A percentile compares a stretch with the other conserved stretches of the same genome.
Evolutionary conservation across 2,329 filamentous ascomycete genomes (phyloP).

Genomic region (Cercospora sesami): DNA sequence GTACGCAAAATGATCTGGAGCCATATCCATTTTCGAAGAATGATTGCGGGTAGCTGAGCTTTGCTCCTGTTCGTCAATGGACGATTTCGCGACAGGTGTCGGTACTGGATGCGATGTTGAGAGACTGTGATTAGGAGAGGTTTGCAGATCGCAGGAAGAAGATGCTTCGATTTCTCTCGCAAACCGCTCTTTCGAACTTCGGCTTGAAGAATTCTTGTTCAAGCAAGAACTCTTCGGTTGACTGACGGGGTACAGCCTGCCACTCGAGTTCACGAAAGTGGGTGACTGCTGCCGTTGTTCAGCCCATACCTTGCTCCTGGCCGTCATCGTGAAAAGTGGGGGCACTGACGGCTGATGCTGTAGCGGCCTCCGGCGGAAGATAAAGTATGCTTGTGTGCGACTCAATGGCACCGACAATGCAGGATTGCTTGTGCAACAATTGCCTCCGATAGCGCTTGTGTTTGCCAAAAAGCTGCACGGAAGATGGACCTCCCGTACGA

Average conservation of each 20-base stretch:
- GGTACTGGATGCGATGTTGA: neutral
- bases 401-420: conserved; percentile 14
- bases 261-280: conserved; percentile 9
- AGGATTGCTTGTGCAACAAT: conserved; percentile 11
- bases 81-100: neutral
- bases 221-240: neutral
- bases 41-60: neutral
- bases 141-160: neutral
- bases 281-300: neutral
- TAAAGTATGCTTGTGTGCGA: conserved; percentile 7
- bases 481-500: neutral
- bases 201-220: neutral
- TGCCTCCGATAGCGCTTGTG: conserved; percentile 2
- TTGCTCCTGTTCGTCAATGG: neutral
- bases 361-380: neutral
- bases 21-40: conserved; percentile 9
- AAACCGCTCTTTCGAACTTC: neutral
- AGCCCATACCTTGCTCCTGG: neutral
- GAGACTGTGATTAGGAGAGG: neutral
- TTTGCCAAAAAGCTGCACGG: neutral
- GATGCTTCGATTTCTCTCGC: neutral
- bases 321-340: conserved; percentile 1
- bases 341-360: neutral
- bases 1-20: conserved; percentile 3
- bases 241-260: conserved; percentile 9